A percentile compares a stretch with the other conserved stretches of the same genome.
These are phyloP conservation scores for Heimioporus sp. DNA, from an alignment of 768 basidiomycete species.

Conservation along the genomic window DNA sequence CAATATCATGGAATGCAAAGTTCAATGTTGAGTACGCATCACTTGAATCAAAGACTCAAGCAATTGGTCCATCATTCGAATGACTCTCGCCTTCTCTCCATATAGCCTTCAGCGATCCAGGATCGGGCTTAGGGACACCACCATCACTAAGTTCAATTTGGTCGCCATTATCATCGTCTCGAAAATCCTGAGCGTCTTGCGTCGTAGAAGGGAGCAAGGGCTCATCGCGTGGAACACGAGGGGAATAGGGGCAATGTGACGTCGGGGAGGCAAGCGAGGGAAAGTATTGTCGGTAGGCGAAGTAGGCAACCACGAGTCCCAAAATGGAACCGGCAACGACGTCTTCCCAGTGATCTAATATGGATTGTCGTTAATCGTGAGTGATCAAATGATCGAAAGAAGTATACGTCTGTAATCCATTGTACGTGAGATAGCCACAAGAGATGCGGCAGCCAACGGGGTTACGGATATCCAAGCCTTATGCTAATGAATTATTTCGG, in stretches of 20 bases:
- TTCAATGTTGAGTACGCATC: neutral
- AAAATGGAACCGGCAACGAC: slow-evolving; percentile 77
- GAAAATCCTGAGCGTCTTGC: slow-evolving; percentile 11
- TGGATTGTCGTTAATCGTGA: slow-evolving; percentile 1
- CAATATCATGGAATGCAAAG: neutral
- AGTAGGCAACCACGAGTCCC: slow-evolving; percentile 69
- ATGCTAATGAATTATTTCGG: slow-evolving; percentile 34
- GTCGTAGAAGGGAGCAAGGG: slow-evolving; percentile 41
- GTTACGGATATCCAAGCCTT: slow-evolving; percentile 84
- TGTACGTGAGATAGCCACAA: slow-evolving; percentile 82
- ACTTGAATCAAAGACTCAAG: slow-evolving; percentile 6
- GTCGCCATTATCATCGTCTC: slow-evolving; percentile 19
- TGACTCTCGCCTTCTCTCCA: slow-evolving; percentile 34
- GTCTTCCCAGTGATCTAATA: slow-evolving; percentile 87
- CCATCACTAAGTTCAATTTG: slow-evolving; percentile 26
- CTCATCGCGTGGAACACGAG: slow-evolving; percentile 53
- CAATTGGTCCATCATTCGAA: slow-evolving; percentile 18
- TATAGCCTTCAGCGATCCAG: slow-evolving; percentile 3
- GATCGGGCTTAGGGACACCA: slow-evolving; percentile 9
- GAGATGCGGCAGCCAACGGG: slow-evolving; percentile 74
- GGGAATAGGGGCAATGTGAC: slow-evolving; percentile 70
- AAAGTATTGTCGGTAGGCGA: slow-evolving; percentile 83
- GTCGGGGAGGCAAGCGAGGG: slow-evolving; percentile 61
- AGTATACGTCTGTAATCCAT: slow-evolving; percentile 83
- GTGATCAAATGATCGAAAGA: slow-evolving; percentile 1